A percentile compares a stretch with the other conserved stretches of the same genome.
phyloP scores from a whole-genome alignment of 768 basidiomycete species.

The Symmetrospora coprosmae region DNA sequence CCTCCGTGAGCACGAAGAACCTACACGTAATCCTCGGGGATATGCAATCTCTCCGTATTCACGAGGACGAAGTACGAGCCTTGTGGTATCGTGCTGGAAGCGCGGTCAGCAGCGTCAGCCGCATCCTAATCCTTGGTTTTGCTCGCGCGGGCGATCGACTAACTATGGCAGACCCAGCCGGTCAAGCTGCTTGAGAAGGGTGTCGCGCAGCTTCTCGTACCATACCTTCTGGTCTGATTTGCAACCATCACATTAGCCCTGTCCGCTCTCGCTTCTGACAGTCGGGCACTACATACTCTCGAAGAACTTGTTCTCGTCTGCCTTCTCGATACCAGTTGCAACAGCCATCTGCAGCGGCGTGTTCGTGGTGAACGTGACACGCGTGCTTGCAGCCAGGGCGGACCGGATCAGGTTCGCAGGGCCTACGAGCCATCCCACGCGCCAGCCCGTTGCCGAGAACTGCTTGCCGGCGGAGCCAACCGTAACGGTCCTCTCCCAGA shows the following conservation, averaged over 20 bases:
- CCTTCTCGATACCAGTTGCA: conserved; percentile 75
- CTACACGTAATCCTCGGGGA: conserved; percentile 22
- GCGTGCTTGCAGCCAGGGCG: conserved; percentile 69
- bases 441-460: conserved; percentile 95
- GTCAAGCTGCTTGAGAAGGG: conserved; percentile 65
- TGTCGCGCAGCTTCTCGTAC: conserved; percentile 62
- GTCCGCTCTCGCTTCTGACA: neutral
- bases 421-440: conserved; percentile 90
- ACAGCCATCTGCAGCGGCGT: conserved; percentile 90
- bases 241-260: neutral
- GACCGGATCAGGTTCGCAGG: conserved; percentile 67
- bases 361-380: conserved; percentile 90
- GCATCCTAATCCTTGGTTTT: neutral
- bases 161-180: conserved; percentile 60
- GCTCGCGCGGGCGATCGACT: neutral
- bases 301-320: conserved; percentile 57
- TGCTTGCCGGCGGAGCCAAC: conserved; percentile 50
- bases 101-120: neutral
- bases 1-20: neutral
- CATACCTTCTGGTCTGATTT: conserved; percentile 49
- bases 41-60: conserved; percentile 31
- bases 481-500: conserved; percentile 97
- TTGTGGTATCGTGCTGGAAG: conserved; percentile 60
- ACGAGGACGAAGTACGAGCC: conserved; percentile 77
- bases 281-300: conserved; percentile 34